Conservation (phyloP, 257 asterid genomes). For the Ballota nigra region DNA sequence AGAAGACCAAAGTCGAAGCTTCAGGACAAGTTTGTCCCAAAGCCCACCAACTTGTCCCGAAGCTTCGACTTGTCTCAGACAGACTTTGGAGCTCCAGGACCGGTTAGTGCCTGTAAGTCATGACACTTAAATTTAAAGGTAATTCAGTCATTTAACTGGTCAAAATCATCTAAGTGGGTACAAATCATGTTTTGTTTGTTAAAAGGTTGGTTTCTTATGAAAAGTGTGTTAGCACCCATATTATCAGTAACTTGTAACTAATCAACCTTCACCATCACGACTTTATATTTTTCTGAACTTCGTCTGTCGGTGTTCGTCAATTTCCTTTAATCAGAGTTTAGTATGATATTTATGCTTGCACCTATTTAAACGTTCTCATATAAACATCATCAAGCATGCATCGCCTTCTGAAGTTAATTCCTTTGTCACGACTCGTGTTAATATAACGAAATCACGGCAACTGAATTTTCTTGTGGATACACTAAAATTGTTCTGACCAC, state of each 20-base stretch:
- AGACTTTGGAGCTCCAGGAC: neutral
- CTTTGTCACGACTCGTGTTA: conserved; percentile 23
- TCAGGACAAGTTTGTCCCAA: neutral
- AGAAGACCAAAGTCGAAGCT: neutral
- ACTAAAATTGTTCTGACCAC: conserved; percentile 27
- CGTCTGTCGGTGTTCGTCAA: neutral
- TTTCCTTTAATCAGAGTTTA: neutral
- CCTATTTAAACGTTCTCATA: neutral
- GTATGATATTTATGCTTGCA: neutral
- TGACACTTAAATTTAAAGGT: neutral
- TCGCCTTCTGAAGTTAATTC: neutral
- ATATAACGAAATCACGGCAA: conserved; percentile 2
- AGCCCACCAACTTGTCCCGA: too few relatives aligned
- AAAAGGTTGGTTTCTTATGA: neutral
- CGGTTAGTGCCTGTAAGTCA: neutral
- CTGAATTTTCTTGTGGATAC: conserved; percentile 10
- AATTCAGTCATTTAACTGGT: neutral
- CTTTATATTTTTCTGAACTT: neutral
- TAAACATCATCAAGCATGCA: neutral
- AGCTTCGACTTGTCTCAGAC: too few relatives aligned
- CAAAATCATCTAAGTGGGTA: neutral
- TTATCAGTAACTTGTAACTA: neutral
- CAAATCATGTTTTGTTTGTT: neutral
- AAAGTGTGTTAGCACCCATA: neutral
- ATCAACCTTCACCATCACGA: neutral